Evolutionary conservation across 2,329 filamentous ascomycete genomes (phyloP).

Genomic region (Phialophora tarda): DNA sequence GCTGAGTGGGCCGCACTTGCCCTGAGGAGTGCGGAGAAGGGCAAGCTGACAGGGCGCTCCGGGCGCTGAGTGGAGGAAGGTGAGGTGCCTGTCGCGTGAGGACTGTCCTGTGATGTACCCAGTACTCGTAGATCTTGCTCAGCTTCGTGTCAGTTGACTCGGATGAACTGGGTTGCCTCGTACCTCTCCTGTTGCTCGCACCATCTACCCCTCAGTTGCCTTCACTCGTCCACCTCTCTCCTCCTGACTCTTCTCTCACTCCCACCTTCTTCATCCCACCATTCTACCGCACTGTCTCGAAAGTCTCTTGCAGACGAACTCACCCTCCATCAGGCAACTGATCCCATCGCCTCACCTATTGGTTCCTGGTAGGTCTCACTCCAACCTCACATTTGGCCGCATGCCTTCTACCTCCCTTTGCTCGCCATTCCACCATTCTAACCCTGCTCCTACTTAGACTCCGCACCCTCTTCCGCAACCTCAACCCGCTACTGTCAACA

Average conservation of each 20-base stretch:
- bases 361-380: slow-evolving; percentile 27
- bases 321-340: slow-evolving; percentile 19
- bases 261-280: slow-evolving; percentile 18
- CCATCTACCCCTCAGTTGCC: slow-evolving; percentile 34
- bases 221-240: slow-evolving; percentile 23
- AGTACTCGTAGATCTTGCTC: background rate
- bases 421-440: slow-evolving; percentile 3
- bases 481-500: slow-evolving; percentile 27
- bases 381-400: slow-evolving; percentile 7
- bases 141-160: slow-evolving; percentile 28
- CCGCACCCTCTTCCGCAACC: background rate
- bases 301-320: slow-evolving; percentile 14
- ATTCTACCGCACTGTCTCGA: slow-evolving; percentile 12
- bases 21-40: slow-evolving; percentile 29
- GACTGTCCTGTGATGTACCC: background rate
- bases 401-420: slow-evolving; percentile 9
- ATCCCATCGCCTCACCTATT: slow-evolving; percentile 20
- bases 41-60: slow-evolving; percentile 9
- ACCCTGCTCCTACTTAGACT: slow-evolving; percentile 7
- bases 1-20: slow-evolving; percentile 9
- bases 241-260: slow-evolving; percentile 25
- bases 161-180: slow-evolving; percentile 2
- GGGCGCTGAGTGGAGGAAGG: slow-evolving; percentile 10
- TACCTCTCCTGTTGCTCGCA: slow-evolving; percentile 10
- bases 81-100: slow-evolving; percentile 35